Evolutionary conservation across 768 basidiomycete species (phyloP), one percentile per base, ranked within the genome.

Genomic region (Lactarius hatsudake): DNA sequence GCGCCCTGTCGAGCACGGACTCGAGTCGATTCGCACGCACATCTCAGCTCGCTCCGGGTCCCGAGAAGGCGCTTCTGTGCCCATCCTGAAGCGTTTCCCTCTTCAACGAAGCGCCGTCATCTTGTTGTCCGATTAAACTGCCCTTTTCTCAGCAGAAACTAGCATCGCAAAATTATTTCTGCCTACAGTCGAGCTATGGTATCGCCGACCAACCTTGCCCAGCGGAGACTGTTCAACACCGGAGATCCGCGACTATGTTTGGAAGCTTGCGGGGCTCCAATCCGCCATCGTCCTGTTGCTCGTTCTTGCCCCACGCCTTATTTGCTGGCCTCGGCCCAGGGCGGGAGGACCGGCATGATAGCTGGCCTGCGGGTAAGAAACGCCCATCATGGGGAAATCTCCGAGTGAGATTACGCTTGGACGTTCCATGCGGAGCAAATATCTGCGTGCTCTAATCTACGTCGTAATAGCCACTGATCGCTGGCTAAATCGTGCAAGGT

Each of bases 91-190:
- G 51, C 38, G 4, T 30, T 26, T 18, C 17, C 36, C 28, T 55
- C 8, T 51, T 51, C 30, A 17, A 42, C 43, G n/a, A 55, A 43
- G 40, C 20, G 30, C 42, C 23, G 23, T 53, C 15, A 17, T 23
- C 18, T 17, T 26, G 51, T 42, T 26, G 36, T 38, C 36, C n/a
- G 34, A 63, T 63, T n/a, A 18, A 18, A 18, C 42, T 34, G 26
- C 32, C 17, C 32, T n/a, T 36, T 56, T 61, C 57, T 63, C 42
- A 68, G 56, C 43, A 60, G 62, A 61, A 64, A 43, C 28, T n/a
- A 17, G 26, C 10, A 38, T n/a, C 20, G 23, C 51, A 28, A 18
- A 53, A 30, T 8, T n/a, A 28, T 42, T 53, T 38, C 18, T 32
- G 42, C 23, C 20, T 30, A n/a, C 12, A 23, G 38, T 58, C 42